A percentile compares a stretch with the other conserved stretches of the same genome.
Evolutionary conservation across 495 filamentous ascomycete species (phyloP).

Genomic region (Penicillium lividum): DNA sequence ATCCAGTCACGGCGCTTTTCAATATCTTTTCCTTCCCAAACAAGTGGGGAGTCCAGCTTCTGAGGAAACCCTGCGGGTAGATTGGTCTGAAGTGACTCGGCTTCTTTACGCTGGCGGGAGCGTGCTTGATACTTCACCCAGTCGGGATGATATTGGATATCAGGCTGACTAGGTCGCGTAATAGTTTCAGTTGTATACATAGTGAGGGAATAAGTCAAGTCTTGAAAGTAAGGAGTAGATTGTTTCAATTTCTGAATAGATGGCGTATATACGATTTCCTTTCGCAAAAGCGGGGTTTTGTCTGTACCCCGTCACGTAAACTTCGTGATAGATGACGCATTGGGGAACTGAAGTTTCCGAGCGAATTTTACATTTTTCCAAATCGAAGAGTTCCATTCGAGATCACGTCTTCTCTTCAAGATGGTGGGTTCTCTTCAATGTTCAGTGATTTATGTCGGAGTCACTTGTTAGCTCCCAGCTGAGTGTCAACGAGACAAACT

Average conservation of each 20-base stretch:
- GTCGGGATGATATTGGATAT: conserved; percentile 60
- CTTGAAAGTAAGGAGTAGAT: background rate
- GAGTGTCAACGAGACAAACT: no score
- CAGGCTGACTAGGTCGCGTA: conserved; percentile 37
- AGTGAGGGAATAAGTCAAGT: background rate
- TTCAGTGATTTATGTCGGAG: no score
- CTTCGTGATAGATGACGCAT: background rate
- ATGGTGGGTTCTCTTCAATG: no score
- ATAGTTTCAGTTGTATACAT: conserved; percentile 32
- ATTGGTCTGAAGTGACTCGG: conserved; percentile 38
- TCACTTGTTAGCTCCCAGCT: no score
- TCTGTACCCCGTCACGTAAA: background rate
- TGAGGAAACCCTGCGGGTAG: conserved; percentile 55
- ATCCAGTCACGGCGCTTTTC: conserved; percentile 53
- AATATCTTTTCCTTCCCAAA: conserved; percentile 60
- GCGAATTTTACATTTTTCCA: no score
- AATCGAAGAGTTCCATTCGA: no score
- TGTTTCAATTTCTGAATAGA: background rate
- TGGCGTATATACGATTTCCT: background rate
- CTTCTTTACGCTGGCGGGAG: conserved; percentile 44
- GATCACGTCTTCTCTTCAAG: no score
- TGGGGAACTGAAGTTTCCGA: no score
- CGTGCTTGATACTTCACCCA: conserved; percentile 57
- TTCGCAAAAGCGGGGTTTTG: conserved; percentile 2
- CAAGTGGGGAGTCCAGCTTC: conserved; percentile 48